These are phyloP conservation scores for Echites panduratus DNA, from an alignment of 257 asterid genomes.

Conservation along the genomic window DNA sequence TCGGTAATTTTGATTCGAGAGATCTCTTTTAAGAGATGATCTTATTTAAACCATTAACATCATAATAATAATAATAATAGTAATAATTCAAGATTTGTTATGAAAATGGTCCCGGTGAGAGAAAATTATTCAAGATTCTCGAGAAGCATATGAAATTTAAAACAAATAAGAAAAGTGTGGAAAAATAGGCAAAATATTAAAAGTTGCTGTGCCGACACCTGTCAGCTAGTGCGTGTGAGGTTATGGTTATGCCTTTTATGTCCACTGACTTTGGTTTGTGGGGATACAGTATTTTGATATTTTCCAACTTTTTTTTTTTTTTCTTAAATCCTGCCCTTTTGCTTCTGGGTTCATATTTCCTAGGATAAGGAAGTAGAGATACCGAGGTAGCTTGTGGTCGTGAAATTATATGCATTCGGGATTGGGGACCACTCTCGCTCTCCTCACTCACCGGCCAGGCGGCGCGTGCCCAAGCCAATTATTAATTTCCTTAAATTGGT, in stretches of 20 bases:
- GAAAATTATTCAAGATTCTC: conserved; percentile 14
- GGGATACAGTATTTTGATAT: too few species aligned
- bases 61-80: too few species aligned
- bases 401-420: neutral
- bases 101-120: conserved; percentile 18
- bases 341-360: neutral
- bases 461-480: neutral
- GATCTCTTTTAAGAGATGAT: too few species aligned
- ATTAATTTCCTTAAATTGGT: neutral
- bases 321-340: too few species aligned
- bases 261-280: conserved; percentile 25
- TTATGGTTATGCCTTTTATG: conserved; percentile 15
- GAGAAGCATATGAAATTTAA: too few species aligned
- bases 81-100: neutral
- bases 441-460: neutral
- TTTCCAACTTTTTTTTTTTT: conserved; percentile 21
- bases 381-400: neutral
- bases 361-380: neutral
- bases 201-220: conserved; percentile 33
- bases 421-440: neutral
- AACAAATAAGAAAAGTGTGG: too few species aligned
- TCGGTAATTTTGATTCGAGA: too few species aligned
- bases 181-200: neutral
- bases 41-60: too few species aligned
- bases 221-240: conserved; percentile 41